Evolutionary conservation across 495 filamentous ascomycete species (phyloP).

Genomic region (Amniculicola lignicola): DNA sequence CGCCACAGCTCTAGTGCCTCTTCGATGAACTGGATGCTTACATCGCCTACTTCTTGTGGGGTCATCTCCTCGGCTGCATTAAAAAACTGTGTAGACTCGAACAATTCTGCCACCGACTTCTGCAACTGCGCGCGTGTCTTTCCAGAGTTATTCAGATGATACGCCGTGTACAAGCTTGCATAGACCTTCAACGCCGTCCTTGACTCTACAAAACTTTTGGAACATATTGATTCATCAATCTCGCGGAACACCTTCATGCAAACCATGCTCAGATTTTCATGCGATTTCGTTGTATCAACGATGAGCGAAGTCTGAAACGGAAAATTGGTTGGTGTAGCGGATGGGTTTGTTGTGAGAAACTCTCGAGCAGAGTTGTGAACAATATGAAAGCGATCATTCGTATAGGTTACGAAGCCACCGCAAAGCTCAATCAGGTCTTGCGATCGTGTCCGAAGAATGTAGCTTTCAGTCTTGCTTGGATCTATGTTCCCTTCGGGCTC

Average conservation of each 20-base stretch:
- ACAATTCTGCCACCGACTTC: neutral
- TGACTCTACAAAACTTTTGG: neutral
- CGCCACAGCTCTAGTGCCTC: neutral
- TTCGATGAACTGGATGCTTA: neutral
- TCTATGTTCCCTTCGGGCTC: neutral
- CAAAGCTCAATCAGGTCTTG: neutral
- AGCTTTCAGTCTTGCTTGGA: neutral
- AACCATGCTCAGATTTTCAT: neutral
- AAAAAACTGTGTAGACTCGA: neutral
- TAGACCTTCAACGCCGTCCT: neutral
- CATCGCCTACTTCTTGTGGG: neutral
- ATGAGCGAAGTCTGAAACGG: neutral
- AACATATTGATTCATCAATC: neutral
- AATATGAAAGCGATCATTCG: neutral
- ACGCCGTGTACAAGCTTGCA: neutral
- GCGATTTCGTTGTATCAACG: neutral
- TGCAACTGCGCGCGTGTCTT: neutral
- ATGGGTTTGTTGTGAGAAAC: neutral
- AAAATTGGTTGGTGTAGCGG: neutral
- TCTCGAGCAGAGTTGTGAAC: neutral
- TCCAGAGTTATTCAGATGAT: neutral
- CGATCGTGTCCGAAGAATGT: neutral
- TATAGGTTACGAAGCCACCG: neutral
- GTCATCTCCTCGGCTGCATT: too few relatives aligned
- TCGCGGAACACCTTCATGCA: neutral